Conservation (phyloP, 2,329 filamentous ascomycete genomes). For the Stemphylium vesicarium region DNA sequence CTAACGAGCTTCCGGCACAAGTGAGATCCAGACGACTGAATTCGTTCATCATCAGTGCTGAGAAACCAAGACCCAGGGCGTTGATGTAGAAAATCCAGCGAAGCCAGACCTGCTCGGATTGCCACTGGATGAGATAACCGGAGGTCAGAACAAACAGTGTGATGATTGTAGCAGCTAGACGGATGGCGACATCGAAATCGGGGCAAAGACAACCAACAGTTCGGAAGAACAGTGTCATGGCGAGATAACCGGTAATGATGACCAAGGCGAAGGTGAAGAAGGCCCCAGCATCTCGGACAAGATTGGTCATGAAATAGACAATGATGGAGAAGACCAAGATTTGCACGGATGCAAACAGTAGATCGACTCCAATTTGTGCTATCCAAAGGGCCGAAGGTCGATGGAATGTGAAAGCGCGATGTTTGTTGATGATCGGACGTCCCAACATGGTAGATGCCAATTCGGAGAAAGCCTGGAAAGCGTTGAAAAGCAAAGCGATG, state of each 20-base stretch:
- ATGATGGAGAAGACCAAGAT: slow-evolving; percentile 62
- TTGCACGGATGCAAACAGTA: slow-evolving; percentile 72
- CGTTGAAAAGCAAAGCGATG: slow-evolving; percentile 80
- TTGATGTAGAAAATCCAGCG: slow-evolving; percentile 85
- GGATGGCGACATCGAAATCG: slow-evolving; percentile 85
- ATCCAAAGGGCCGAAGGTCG: slow-evolving; percentile 83
- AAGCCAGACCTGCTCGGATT: slow-evolving; percentile 77
- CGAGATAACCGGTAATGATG: slow-evolving; percentile 51
- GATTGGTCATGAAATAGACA: slow-evolving; percentile 58
- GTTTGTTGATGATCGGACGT: slow-evolving; percentile 80
- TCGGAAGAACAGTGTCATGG: slow-evolving; percentile 55
- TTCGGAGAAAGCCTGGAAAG: slow-evolving; percentile 85
- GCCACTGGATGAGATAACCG: slow-evolving; percentile 84
- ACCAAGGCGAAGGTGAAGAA: slow-evolving; percentile 59
- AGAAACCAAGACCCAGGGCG: slow-evolving; percentile 77
- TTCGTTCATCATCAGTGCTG: slow-evolving; percentile 85
- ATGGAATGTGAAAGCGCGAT: slow-evolving; percentile 82
- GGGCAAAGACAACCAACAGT: slow-evolving; percentile 70
- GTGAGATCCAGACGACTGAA: slow-evolving; percentile 72
- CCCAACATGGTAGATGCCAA: slow-evolving; percentile 77
- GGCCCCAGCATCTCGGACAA: slow-evolving; percentile 53
- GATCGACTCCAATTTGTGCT: slow-evolving; percentile 80
- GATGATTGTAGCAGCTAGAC: slow-evolving; percentile 77
- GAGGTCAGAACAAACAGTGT: slow-evolving; percentile 82
- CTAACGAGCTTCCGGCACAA: slow-evolving; percentile 70